Base-by-base conservation (phyloP, 495 filamentous ascomycete species). In the Aspergillus biplanus region DNA sequence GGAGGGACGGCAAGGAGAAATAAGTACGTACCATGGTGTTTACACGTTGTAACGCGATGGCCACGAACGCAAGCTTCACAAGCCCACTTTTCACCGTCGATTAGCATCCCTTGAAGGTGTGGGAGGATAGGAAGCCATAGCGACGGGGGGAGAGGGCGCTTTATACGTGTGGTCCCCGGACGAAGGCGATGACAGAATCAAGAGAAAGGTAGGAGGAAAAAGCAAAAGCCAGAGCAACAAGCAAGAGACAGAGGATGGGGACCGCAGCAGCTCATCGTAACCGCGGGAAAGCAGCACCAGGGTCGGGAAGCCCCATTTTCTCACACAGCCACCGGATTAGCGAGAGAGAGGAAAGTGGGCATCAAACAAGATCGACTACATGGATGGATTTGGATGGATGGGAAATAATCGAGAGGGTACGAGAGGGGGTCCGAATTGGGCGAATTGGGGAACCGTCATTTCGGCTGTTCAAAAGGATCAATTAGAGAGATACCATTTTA, bases 11-110 rank as follows among this genome's bases (percentile, higher is more conserved):
- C 61, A 50, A 62, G 46, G 68, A 66, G 68, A 50, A 5, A n/a
- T 44, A 44, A 21, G 11, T 50, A 69, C 67, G 32, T 62, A 81
- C 79, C 79, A 79, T 80, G 76, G 68, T 82, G 79, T 75, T 80
- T 80, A 67, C 78, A 81, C 59, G 74, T 81, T n/a, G 78, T 76
- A 65, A 96, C 92, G 73, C 92, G 89, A 79, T 96, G 92, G 62
- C 92, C 92, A 74, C 92, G 85, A 74, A 96, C 90, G 80, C 92
- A 96, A 80, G 92, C 92, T 82, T 96, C 92, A 78, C 92, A 96
- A 68, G 89, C 89, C 78, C 84, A 94, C 81, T 94, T 94, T 80
- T 94, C 89, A 74, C 91, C 91, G 80, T 92, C 84, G 78, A 92
- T 92, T 75, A 93, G 80, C 90, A 93, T 93, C 66, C 75, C 75